These are phyloP conservation scores for Puccinellia tenuiflora DNA, from an alignment of 176 grass and related monocot species.

Conservation along the genomic window DNA sequence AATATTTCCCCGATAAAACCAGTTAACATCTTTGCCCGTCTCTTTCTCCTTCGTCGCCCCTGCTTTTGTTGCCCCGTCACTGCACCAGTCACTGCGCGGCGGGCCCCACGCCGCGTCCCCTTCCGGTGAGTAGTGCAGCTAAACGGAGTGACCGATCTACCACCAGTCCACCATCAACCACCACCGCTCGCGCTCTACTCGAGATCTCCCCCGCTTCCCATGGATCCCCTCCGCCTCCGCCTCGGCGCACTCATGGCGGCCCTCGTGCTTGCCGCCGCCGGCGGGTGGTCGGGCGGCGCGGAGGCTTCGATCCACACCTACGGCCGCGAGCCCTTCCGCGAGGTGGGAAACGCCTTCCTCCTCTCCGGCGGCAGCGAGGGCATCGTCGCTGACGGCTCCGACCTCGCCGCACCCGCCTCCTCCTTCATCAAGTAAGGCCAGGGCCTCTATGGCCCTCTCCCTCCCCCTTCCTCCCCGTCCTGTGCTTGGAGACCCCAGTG, in stretches of 20 bases:
- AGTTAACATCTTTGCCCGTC: too few species aligned
- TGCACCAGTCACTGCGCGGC: background rate
- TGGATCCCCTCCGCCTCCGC: conserved; percentile 62
- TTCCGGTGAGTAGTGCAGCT: conserved; percentile 20
- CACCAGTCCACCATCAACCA: conserved; percentile 25
- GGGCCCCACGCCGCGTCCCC: background rate
- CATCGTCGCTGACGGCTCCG: conserved; percentile 47
- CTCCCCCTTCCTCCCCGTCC: background rate
- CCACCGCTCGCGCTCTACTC: background rate
- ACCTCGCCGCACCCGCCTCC: conserved; percentile 6
- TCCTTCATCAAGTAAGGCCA: conserved; percentile 54
- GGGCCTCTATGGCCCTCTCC: background rate
- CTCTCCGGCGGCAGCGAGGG: conserved; percentile 98
- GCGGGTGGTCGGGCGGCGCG: conserved; percentile 25
- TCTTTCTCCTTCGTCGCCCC: too few species aligned
- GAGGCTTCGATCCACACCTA: conserved; percentile 94
- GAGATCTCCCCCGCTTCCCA: conserved; percentile 38
- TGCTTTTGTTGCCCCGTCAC: background rate
- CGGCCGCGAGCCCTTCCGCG: conserved; percentile 78
- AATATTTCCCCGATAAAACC: too few species aligned
- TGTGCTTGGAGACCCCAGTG: background rate
- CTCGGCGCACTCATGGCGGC: conserved; percentile 5
- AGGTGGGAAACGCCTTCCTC: conserved; percentile 97
- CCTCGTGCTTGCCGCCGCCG: conserved; percentile 10
- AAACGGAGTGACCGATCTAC: conserved; percentile 45